Evolutionary conservation across 345 rosid genomes (phyloP).

Genomic region (Jatropha curcas): DNA sequence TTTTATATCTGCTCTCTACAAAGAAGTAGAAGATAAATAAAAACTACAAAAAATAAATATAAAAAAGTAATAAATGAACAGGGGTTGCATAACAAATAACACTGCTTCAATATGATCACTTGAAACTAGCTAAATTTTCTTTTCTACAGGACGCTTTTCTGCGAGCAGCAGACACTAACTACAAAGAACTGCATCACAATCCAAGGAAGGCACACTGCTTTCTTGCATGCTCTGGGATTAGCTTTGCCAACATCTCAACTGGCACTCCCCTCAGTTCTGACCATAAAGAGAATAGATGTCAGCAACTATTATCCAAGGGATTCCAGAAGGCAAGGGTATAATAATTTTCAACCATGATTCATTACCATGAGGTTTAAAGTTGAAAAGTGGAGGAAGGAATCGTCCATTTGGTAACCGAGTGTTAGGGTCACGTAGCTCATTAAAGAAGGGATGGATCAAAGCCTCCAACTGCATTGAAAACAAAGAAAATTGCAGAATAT

Average conservation of each 20-base stretch:
- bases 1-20: conserved; percentile 15
- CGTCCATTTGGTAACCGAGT: conserved; percentile 84
- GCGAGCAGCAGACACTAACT: conserved; percentile 40
- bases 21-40: neutral
- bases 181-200: conserved; percentile 43
- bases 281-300: neutral
- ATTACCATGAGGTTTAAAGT: conserved; percentile 88
- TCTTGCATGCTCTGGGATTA: conserved; percentile 85
- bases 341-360: neutral
- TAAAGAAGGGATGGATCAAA: conserved; percentile 89
- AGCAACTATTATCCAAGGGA: conserved; percentile 10
- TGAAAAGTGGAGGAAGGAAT: conserved; percentile 90
- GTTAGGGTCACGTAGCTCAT: conserved; percentile 86
- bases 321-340: neutral
- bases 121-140: conserved; percentile 25
- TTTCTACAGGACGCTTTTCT: conserved; percentile 25
- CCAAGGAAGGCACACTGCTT: conserved; percentile 80
- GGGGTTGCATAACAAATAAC: conserved; percentile 1
- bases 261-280: conserved; percentile 84
- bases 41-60: neutral
- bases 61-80: conserved; percentile 15
- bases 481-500: neutral
- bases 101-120: conserved; percentile 12
- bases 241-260: conserved; percentile 59
- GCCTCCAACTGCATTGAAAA: conserved; percentile 64